phyloP scores from a whole-genome alignment of 441 rosid genomes.

The Raphanus hybrid region DNA sequence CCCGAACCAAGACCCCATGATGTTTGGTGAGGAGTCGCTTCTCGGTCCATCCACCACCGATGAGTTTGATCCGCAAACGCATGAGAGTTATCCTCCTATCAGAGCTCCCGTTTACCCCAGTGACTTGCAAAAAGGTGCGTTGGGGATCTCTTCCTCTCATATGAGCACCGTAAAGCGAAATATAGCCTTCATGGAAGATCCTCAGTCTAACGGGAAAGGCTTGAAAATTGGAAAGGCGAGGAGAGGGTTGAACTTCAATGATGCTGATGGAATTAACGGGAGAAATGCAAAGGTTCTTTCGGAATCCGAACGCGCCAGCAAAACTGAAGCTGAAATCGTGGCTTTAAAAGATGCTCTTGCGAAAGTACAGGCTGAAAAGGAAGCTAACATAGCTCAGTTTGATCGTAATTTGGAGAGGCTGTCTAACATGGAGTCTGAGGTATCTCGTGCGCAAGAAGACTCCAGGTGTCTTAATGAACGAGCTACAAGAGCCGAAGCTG shows the following conservation, averaged over 20 bases:
- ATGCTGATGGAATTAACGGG: constrained; percentile 55
- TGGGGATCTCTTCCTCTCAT: constrained; percentile 52
- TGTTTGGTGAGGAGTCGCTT: constrained; percentile 69
- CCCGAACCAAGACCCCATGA: constrained; percentile 83
- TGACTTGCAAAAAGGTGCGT: constrained; percentile 66
- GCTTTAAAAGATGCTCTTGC: constrained; percentile 73
- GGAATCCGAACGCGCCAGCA: constrained; percentile 55
- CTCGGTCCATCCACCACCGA: constrained; percentile 44
- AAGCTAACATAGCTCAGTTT: constrained; percentile 72
- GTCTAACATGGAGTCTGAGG: constrained; percentile 71
- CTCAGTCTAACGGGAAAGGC: constrained; percentile 61
- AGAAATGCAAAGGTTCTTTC: not conserved
- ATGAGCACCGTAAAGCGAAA: constrained; percentile 54
- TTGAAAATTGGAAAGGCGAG: constrained; percentile 56
- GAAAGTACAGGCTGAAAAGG: constrained; percentile 89
- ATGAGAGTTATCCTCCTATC: constrained; percentile 57
- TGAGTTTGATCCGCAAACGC: constrained; percentile 76
- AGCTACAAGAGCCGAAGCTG: constrained; percentile 81
- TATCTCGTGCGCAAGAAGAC: constrained; percentile 71
- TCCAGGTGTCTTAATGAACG: constrained; percentile 60
- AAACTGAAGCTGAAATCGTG: constrained; percentile 77
- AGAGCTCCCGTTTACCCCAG: constrained; percentile 57
- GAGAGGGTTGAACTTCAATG: constrained; percentile 73
- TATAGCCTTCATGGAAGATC: constrained; percentile 69
- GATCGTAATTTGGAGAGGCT: constrained; percentile 74